Conservation (phyloP, 345 rosid species). For the Alliaria petiolata region DNA sequence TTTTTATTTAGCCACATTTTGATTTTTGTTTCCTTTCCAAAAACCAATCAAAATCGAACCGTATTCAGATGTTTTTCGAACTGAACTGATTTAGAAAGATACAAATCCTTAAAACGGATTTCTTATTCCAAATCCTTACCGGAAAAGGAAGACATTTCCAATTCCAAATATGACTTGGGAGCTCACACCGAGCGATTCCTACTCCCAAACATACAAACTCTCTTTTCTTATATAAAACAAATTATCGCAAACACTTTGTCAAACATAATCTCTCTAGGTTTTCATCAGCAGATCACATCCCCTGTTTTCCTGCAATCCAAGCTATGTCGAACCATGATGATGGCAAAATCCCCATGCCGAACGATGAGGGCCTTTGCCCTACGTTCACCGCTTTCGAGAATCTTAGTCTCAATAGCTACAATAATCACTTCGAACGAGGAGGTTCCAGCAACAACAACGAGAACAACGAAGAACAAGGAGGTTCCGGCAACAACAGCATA, state of each 20-base stretch:
- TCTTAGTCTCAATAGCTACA: neutral
- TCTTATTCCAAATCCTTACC: neutral
- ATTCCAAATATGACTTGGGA: neutral
- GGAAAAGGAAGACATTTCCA: neutral
- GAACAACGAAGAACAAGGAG: no score
- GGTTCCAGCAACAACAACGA: neutral
- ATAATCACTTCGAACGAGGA: neutral
- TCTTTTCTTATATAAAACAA: neutral
- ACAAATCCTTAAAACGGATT: neutral
- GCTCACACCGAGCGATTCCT: neutral
- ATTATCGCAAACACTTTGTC: neutral
- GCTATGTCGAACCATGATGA: neutral
- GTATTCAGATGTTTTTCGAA: no score
- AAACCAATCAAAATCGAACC: no score
- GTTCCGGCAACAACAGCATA: no score
- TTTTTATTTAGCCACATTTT: no score
- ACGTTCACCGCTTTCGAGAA: neutral
- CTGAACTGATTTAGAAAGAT: neutral
- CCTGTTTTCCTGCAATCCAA: neutral
- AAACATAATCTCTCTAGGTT: neutral
- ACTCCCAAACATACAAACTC: neutral
- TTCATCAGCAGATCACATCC: neutral
- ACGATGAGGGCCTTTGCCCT: neutral
- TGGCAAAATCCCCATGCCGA: neutral
- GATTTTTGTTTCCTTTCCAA: no score